Evolutionary conservation across 1,139 yeast genomes (phyloP), one percentile per base, ranked within the genome.

Genomic region (Candida neerlandica): DNA sequence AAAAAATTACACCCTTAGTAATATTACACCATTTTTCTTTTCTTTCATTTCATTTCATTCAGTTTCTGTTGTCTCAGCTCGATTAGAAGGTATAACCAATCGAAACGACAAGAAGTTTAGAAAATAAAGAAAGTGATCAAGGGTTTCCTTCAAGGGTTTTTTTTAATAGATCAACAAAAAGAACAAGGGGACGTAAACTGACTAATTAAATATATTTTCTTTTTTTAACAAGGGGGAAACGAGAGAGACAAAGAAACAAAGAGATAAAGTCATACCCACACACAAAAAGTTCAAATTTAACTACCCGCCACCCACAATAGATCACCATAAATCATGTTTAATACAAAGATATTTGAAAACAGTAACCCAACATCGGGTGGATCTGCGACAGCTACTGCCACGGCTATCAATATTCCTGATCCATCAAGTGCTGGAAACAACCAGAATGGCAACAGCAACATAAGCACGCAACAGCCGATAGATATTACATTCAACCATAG

Each of bases 401-500:
- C 53, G 3, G 45, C 54, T 2, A 52, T 47, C 32, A 49, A 44
- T 42, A 46, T 49, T 14, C 49, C 54, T 10, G 46, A 41, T 18
- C 38, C 39, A 45, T 30, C 46, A 32, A 30, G 21, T 7, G 9
- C 42, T 19, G 21, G 21, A 29, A 11, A 26, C 27, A 47, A 35
- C 27, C 27, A 16, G 16, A 42, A 44, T 37, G 38, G 27, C 42
- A 40, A 19, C 26, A 35, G 18, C 44, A 30, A 23, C 38, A 23
- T 16, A 40, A 41, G 39, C 40, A 39, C 27, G 38, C 75, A 78
- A 16, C 81, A 76, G 57, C 81, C 81, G 4, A 76, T 76, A 50
- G 81, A 76, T 56, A 76, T 76, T 49, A 71, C 79, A 4, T 71
- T 74, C 58, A 80, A 75, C 55, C 64, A 78, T 51, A 75, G 71